Evolutionary conservation across 768 basidiomycete species (phyloP).

Genomic region (Jaapia argillacea): DNA sequence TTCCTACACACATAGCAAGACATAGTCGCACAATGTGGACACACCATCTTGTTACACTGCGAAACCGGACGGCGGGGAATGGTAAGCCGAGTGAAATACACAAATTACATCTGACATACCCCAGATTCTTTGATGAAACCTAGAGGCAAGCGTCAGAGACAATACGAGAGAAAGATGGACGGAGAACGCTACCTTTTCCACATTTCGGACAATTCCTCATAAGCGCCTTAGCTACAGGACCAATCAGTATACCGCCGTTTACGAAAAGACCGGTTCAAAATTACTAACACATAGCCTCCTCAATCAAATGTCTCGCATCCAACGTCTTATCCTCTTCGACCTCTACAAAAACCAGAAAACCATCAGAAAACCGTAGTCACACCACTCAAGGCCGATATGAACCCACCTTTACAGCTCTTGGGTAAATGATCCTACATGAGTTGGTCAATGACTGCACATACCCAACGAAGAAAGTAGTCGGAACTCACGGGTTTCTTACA

Average conservation of each 20-base stretch:
- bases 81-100: constrained; percentile 1
- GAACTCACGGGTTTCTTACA: constrained; percentile 66
- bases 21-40: constrained; percentile 57
- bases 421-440: constrained; percentile 66
- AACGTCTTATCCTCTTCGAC: constrained; percentile 64
- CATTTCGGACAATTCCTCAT: constrained; percentile 88
- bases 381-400: not conserved
- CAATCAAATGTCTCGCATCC: constrained; percentile 68
- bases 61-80: not conserved
- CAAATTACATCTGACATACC: constrained; percentile 29
- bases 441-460: not conserved
- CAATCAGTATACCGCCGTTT: constrained; percentile 4
- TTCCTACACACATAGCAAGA: constrained; percentile 83
- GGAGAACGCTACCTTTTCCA: constrained; percentile 44
- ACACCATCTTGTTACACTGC: constrained; percentile 91
- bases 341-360: constrained; percentile 34
- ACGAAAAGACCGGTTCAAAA: not conserved
- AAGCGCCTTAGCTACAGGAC: constrained; percentile 53
- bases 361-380: not conserved
- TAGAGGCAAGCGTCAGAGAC: constrained; percentile 21
- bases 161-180: constrained; percentile 3
- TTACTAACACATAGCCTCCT: constrained; percentile 85
- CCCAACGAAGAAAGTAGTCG: constrained; percentile 2
- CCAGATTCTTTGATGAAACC: constrained; percentile 76
- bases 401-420: constrained; percentile 64